A percentile compares a stretch with the other conserved stretches of the same genome.
These are phyloP conservation scores for Phytophthora pini DNA, from an alignment of 352 stramenopile genomes.

Conservation along the genomic window DNA sequence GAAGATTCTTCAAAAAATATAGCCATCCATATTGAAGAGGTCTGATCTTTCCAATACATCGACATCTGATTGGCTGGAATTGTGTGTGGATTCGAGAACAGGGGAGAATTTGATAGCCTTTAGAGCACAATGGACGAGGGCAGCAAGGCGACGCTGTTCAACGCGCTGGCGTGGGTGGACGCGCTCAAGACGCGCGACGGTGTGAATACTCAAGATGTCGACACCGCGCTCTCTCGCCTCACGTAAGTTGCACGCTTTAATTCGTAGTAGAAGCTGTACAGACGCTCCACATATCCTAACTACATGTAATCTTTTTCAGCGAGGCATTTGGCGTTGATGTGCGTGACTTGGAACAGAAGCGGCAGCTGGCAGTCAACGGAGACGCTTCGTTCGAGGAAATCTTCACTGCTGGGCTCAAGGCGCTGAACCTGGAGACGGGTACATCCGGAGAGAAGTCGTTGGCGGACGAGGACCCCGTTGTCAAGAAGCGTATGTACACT, in stretches of 20 bases:
- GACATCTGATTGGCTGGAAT: slow-evolving; percentile 1
- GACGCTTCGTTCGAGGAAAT: slow-evolving; percentile 67
- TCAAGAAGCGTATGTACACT: slow-evolving; percentile 63
- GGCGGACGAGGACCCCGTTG: slow-evolving; percentile 71
- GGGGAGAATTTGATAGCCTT: slow-evolving; percentile 22
- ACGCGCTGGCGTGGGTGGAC: slow-evolving; percentile 77
- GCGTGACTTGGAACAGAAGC: slow-evolving; percentile 62
- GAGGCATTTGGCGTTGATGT: slow-evolving; percentile 76
- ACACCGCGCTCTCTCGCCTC: slow-evolving; percentile 72
- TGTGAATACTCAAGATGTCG: slow-evolving; percentile 68
- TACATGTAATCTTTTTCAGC: slow-evolving; percentile 35
- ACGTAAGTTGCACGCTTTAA: slow-evolving; percentile 26
- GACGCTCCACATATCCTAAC: neutral
- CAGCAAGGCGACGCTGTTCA: slow-evolving; percentile 68
- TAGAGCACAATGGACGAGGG: slow-evolving; percentile 39
- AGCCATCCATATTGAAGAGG: too few species aligned
- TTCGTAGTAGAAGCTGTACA: slow-evolving; percentile 36
- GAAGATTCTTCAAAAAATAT: too few species aligned
- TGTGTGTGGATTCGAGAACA: slow-evolving; percentile 13
- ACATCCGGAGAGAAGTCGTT: slow-evolving; percentile 29
- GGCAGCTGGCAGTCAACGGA: slow-evolving; percentile 50
- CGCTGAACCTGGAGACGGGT: slow-evolving; percentile 60
- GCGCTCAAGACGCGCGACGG: slow-evolving; percentile 60
- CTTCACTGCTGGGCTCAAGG: slow-evolving; percentile 71
- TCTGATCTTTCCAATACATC: neutral